These are phyloP conservation scores for Corchorus olitorius DNA, from an alignment of 345 rosid species.

Conservation along the genomic window DNA sequence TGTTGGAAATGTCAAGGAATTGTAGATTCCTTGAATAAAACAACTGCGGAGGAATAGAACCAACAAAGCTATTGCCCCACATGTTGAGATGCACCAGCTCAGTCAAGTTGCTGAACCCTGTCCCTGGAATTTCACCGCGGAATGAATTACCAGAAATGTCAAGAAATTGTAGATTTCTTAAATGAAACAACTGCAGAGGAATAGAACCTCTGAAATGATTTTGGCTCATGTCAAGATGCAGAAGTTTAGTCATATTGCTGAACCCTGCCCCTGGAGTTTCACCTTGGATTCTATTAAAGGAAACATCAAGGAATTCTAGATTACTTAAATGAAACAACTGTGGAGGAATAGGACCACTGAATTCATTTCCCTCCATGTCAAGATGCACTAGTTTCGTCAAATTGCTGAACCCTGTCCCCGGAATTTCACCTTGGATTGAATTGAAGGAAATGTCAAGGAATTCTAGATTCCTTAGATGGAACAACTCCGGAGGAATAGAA, in stretches of 20 bases:
- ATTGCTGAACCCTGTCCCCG: slow-evolving; percentile 34
- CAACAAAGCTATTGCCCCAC: too few relatives aligned
- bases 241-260: too few relatives aligned
- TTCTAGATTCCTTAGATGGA: too few relatives aligned
- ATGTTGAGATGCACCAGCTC: slow-evolving; percentile 33
- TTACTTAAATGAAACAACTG: slow-evolving; percentile 29
- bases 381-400: slow-evolving; percentile 33
- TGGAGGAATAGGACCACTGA: slow-evolving; percentile 35
- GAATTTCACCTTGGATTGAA: slow-evolving; percentile 33
- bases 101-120: slow-evolving; percentile 37
- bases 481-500: too few relatives aligned
- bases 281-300: slow-evolving; percentile 21
- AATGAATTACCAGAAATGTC: slow-evolving; percentile 25
- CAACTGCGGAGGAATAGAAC: too few relatives aligned
- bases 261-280: too few relatives aligned
- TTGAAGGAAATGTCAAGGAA: slow-evolving; percentile 14
- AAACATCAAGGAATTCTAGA: slow-evolving; percentile 29
- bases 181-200: too few relatives aligned
- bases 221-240: too few relatives aligned
- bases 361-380: slow-evolving; percentile 26
- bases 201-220: too few relatives aligned
- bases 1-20: slow-evolving; percentile 25
- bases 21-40: too few relatives aligned
- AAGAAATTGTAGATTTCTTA: too few relatives aligned
- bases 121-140: slow-evolving; percentile 35